phyloP scores from a whole-genome alignment of 768 basidiomycete species.

The Podaxis sp. region DNA sequence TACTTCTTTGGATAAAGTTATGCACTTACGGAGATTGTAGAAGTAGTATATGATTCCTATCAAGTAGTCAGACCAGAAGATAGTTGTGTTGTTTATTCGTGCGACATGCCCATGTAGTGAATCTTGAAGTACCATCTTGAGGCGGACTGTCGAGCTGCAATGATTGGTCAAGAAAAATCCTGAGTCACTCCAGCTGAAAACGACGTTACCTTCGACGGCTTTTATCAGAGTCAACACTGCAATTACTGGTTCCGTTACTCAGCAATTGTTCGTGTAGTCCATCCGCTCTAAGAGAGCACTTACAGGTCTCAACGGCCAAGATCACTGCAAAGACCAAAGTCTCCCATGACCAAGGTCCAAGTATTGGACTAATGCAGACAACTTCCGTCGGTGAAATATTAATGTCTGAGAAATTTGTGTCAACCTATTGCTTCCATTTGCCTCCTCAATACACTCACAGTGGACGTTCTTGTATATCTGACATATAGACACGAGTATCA shows the following conservation, averaged over 20 bases:
- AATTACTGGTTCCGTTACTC: not conserved
- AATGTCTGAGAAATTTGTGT: not conserved
- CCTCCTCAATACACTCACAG: not conserved
- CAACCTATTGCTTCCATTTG: not conserved
- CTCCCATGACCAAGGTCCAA: not conserved
- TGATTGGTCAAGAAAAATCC: not conserved
- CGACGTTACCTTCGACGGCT: not conserved
- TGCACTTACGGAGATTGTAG: not conserved
- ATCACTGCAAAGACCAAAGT: not conserved
- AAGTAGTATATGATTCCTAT: not conserved
- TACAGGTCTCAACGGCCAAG: not conserved
- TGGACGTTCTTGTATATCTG: not conserved
- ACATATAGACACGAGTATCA: not conserved
- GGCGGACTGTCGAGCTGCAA: not conserved
- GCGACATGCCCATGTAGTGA: not conserved
- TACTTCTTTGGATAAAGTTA: too few relatives aligned
- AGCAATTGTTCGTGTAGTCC: not conserved
- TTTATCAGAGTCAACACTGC: not conserved
- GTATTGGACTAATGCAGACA: not conserved
- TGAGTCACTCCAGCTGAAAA: not conserved
- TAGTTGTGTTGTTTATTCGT: not conserved
- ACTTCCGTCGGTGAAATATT: not conserved
- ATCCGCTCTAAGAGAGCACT: not conserved
- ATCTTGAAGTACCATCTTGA: constrained; percentile 3
- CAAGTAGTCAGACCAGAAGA: not conserved